Base-by-base conservation (phyloP, 148 eudicot genomes). In the Rhododendron griersonianum region DNA sequence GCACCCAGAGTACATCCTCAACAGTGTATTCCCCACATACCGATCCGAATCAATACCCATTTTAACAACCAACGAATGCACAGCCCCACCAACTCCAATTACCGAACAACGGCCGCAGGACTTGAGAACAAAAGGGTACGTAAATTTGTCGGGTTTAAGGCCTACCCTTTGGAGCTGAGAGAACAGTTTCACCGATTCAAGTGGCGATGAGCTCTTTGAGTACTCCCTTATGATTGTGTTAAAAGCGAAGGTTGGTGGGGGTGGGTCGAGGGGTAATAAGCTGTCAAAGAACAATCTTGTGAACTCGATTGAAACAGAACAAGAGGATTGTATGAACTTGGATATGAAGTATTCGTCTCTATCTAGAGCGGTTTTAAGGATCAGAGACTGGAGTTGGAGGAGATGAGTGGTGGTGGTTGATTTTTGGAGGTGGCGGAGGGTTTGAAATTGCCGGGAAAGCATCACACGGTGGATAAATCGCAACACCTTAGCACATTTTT, bases 121-220 rank as follows among this genome's bases (percentile, higher is more conserved):
- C 82, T 93, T 91, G 55, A 93, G 80, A 33, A 91, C 95, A 84
- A 88, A 91, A 33, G 93, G 95, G 87, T 81, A 93, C 5, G 93
- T 91, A 53, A 87, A 91, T 76, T 91, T 89, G 83, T 90, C 91
- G 4, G 91, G 86, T 69, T 73, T 89, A 37, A 85, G 88, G 61
- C 86, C 90, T 18, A 30, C 16, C 50, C 87, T 84, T 53, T 73
- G 84, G 75, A 91, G 85, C 41, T 83, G 59, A 35, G 50, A 65
- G 85, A 88, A 90, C 76, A 92, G 83, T 21, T 74, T 86, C 19
- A 91, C 76, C 7, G 93, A 87, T 78, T 91, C 93, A 9, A 85
- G 23, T 48, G 92, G 91, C 15, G 73, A n/a, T 2, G 89, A 81
- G 80, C 75, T 78, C 67, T 85, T 91, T 13, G 94, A 85, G 87